These are phyloP conservation scores for Zea luxurians DNA, from an alignment of 176 grass and related monocot species.

Conservation along the genomic window DNA sequence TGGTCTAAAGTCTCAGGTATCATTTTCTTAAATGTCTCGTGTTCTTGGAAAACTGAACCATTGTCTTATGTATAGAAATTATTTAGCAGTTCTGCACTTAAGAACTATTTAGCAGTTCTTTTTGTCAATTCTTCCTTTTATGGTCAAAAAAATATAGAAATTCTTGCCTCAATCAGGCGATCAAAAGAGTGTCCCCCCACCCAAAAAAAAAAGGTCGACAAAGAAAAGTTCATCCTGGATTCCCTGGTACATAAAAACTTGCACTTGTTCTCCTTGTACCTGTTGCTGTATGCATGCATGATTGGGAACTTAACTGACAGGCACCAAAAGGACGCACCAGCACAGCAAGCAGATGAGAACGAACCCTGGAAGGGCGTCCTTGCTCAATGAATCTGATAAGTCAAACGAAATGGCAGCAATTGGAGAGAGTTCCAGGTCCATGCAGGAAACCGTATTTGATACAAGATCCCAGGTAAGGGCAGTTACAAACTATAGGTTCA, in stretches of 20 bases:
- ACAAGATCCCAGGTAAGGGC: slow-evolving; percentile 13
- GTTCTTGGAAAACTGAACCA: too few species aligned
- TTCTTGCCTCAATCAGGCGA: not conserved
- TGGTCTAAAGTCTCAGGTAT: too few species aligned
- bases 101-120: not conserved
- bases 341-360: not conserved
- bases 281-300: not conserved
- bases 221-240: not conserved
- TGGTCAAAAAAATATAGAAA: too few species aligned
- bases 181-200: not conserved
- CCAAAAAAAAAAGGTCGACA: not conserved
- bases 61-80: too few species aligned
- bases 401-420: not conserved
- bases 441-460: not conserved
- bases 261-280: not conserved
- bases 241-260: not conserved
- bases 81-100: too few species aligned
- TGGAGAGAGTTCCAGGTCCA: slow-evolving; percentile 4
- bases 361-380: not conserved
- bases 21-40: too few species aligned
- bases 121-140: not conserved
- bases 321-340: not conserved
- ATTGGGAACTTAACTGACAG: not conserved
- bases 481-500: not conserved
- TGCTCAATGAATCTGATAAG: not conserved